Evolutionary conservation across 164 flowering plant genomes (phyloP).

Genomic region (Tetracentron sinense): DNA sequence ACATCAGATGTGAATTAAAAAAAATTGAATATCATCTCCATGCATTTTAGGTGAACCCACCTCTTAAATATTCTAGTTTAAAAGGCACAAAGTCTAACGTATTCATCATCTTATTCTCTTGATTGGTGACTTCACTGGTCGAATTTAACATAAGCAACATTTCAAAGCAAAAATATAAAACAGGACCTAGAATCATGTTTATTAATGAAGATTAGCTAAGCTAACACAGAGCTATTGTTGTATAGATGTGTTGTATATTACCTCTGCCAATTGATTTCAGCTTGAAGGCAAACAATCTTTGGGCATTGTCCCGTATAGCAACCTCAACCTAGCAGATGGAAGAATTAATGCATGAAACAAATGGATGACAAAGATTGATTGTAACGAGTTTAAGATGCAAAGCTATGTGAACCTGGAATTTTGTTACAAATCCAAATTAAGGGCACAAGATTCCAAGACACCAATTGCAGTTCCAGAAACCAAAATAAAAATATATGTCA

Average conservation of each 20-base stretch:
- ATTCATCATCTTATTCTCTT: too few relatives aligned
- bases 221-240: not conserved
- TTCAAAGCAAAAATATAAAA: too few relatives aligned
- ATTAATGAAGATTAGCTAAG: not conserved
- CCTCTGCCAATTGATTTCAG: conserved; percentile 71
- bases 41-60: too few relatives aligned
- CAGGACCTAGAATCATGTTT: too few relatives aligned
- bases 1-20: too few relatives aligned
- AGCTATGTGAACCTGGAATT: not conserved
- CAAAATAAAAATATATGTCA: not conserved
- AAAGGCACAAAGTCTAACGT: too few relatives aligned
- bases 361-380: not conserved
- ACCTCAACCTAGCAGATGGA: conserved; percentile 68
- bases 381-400: not conserved
- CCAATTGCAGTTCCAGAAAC: not conserved
- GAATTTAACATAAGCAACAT: too few relatives aligned
- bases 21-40: too few relatives aligned
- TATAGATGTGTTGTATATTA: conserved; percentile 17
- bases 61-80: too few relatives aligned
- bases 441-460: not conserved
- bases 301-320: conserved; percentile 95
- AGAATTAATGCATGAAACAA: conserved; percentile 9
- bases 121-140: too few relatives aligned
- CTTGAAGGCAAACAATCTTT: conserved; percentile 59
- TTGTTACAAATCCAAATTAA: not conserved